Evolutionary conservation across 805 yeast species (phyloP).

Genomic region (Metschnikowia borealis): DNA sequence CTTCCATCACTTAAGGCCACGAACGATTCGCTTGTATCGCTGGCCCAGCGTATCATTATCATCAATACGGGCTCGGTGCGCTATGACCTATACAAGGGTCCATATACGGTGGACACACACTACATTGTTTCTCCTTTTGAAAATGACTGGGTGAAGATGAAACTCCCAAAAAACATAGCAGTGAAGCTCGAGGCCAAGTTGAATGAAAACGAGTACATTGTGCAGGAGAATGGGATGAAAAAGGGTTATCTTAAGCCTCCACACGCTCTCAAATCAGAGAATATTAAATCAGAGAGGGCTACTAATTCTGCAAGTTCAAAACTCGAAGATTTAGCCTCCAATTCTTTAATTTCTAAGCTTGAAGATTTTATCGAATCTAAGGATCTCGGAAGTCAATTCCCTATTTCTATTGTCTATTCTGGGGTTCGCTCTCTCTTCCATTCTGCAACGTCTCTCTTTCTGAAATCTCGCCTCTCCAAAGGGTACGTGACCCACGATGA

Average conservation of each 20-base stretch:
- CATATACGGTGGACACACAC: constrained; percentile 74
- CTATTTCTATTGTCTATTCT: neutral
- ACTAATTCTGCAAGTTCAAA: too few relatives aligned
- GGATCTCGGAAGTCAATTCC: too few relatives aligned
- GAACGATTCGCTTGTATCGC: constrained; percentile 7
- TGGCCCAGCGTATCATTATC: constrained; percentile 44
- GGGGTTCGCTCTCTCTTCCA: neutral
- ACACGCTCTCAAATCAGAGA: neutral
- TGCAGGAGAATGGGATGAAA: neutral
- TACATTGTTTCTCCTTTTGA: constrained; percentile 82
- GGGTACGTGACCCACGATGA: constrained; percentile 88
- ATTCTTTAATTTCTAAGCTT: too few relatives aligned
- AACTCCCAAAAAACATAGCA: constrained; percentile 59
- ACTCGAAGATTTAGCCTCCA: too few relatives aligned
- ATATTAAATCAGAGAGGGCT: too few relatives aligned
- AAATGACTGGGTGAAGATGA: constrained; percentile 70
- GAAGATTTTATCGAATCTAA: too few relatives aligned
- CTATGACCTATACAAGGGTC: constrained; percentile 81
- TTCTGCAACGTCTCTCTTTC: too few relatives aligned
- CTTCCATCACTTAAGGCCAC: constrained; percentile 43
- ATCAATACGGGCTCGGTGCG: constrained; percentile 87
- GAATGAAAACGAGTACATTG: constrained; percentile 48
- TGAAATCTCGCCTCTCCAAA: constrained; percentile 31
- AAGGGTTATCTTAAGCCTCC: neutral
- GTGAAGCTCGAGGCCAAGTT: constrained; percentile 47